Conservation (phyloP, 495 filamentous ascomycete genomes). For the Oidiodendron maius region DNA sequence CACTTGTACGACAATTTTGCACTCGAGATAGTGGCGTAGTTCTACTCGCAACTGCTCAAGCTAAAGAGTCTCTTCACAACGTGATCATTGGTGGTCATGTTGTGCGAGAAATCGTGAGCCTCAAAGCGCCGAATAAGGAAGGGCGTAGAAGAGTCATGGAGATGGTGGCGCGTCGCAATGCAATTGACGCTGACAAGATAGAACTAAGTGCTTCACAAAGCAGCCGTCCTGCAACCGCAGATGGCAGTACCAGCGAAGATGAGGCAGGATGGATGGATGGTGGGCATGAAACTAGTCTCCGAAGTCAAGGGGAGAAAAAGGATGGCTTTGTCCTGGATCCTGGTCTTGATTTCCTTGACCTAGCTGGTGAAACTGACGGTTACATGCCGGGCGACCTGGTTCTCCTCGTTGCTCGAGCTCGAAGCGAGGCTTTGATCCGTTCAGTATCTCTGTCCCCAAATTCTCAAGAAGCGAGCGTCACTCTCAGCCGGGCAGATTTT, state of each 20-base stretch:
- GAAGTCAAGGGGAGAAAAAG: slow-evolving; percentile 22
- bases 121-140: slow-evolving; percentile 90
- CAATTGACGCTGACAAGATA: slow-evolving; percentile 32
- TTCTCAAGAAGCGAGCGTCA: slow-evolving; percentile 34
- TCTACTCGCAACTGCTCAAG: slow-evolving; percentile 84
- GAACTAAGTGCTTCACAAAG: slow-evolving; percentile 29
- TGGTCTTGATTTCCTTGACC: slow-evolving; percentile 84
- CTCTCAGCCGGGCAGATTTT: slow-evolving; percentile 68
- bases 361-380: slow-evolving; percentile 89
- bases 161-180: slow-evolving; percentile 49
- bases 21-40: slow-evolving; percentile 67
- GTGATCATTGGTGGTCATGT: slow-evolving; percentile 75
- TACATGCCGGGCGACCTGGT: slow-evolving; percentile 96
- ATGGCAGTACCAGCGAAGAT: slow-evolving; percentile 39
- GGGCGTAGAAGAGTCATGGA: slow-evolving; percentile 78
- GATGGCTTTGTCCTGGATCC: slow-evolving; percentile 64
- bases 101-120: slow-evolving; percentile 71
- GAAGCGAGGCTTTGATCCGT: slow-evolving; percentile 86
- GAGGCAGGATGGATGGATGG: slow-evolving; percentile 70
- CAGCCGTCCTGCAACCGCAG: slow-evolving; percentile 47
- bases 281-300: slow-evolving; percentile 22
- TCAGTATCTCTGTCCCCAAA: slow-evolving; percentile 43
- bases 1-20: slow-evolving; percentile 78
- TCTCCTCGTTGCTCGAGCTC: slow-evolving; percentile 76
- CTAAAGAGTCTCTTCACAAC: slow-evolving; percentile 81